Conservation (phyloP, 1,284 basidiomycete genomes). For the Microbotryum intermedium region DNA sequence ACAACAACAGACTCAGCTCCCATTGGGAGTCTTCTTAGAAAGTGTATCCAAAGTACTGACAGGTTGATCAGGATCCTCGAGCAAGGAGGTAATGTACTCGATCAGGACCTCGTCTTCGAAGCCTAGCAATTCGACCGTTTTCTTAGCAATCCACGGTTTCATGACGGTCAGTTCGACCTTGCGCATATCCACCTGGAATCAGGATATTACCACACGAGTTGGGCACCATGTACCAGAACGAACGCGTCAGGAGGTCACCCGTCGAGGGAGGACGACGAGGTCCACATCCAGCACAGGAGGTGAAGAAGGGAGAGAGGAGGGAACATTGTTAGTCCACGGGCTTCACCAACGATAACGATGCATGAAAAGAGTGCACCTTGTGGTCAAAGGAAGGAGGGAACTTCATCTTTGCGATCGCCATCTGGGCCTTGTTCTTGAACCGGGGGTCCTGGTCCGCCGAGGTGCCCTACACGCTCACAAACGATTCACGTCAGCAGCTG, state of each 20-base stretch:
- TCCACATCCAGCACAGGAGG: not conserved
- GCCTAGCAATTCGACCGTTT: constrained; percentile 77
- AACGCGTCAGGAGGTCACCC: constrained; percentile 5
- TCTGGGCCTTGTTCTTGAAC: constrained; percentile 90
- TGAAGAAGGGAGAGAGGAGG: not conserved
- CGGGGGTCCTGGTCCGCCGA: constrained; percentile 44
- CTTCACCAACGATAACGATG: not conserved
- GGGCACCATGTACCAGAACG: not conserved
- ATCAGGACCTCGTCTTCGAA: constrained; percentile 96
- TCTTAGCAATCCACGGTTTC: constrained; percentile 87
- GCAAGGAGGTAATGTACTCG: constrained; percentile 85
- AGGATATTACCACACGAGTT: constrained; percentile 2
- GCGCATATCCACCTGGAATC: constrained; percentile 72
- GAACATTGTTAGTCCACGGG: not conserved
- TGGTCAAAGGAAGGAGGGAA: constrained; percentile 82
- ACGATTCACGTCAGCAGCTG: not conserved
- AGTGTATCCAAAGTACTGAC: constrained; percentile 45
- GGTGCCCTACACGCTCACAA: not conserved
- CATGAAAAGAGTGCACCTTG: constrained; percentile 50
- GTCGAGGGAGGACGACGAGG: too few relatives aligned
- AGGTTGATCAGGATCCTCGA: constrained; percentile 76
- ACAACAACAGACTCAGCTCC: not conserved
- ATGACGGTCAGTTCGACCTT: constrained; percentile 87
- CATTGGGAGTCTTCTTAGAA: not conserved
- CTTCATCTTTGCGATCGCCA: constrained; percentile 77